Evolutionary conservation across 768 basidiomycete species (phyloP).

Genomic region (Tylopilus subfusipes): DNA sequence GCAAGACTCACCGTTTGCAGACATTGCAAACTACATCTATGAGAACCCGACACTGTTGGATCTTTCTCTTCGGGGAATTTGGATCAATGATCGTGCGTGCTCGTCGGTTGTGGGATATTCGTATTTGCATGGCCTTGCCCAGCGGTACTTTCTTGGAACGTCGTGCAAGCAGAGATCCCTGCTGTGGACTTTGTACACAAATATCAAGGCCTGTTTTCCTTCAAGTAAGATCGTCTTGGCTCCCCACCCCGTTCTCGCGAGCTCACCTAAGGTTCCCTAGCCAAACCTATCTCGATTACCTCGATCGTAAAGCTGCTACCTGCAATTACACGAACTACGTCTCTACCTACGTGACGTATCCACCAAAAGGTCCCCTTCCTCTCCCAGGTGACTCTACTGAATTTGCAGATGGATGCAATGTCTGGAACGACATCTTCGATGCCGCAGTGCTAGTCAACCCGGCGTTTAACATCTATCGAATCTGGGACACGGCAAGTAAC

Average conservation of each 20-base stretch:
- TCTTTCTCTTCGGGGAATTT: constrained; percentile 63
- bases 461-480: constrained; percentile 73
- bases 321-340: constrained; percentile 67
- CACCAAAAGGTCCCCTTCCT: constrained; percentile 63
- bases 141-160: constrained; percentile 59
- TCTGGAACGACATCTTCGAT: constrained; percentile 65
- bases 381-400: constrained; percentile 57
- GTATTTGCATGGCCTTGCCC: background rate
- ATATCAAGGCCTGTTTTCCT: constrained; percentile 63
- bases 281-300: constrained; percentile 55
- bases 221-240: constrained; percentile 49
- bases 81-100: constrained; percentile 66
- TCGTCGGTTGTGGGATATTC: background rate
- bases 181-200: constrained; percentile 74
- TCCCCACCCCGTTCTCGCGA: background rate
- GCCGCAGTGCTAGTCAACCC: constrained; percentile 64
- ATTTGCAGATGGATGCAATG: constrained; percentile 52
- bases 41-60: constrained; percentile 50
- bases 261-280: constrained; percentile 30
- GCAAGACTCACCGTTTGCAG: constrained; percentile 31
- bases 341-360: constrained; percentile 60
- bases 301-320: constrained; percentile 48
- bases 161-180: constrained; percentile 67
- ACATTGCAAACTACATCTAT: constrained; percentile 74
- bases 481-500: constrained; percentile 58